Percentiles rank a stretch among this genome's conserved stretches.
phyloP scores from a whole-genome alignment of 805 yeast species.

The Ogataea nakhonphanomensis region DNA sequence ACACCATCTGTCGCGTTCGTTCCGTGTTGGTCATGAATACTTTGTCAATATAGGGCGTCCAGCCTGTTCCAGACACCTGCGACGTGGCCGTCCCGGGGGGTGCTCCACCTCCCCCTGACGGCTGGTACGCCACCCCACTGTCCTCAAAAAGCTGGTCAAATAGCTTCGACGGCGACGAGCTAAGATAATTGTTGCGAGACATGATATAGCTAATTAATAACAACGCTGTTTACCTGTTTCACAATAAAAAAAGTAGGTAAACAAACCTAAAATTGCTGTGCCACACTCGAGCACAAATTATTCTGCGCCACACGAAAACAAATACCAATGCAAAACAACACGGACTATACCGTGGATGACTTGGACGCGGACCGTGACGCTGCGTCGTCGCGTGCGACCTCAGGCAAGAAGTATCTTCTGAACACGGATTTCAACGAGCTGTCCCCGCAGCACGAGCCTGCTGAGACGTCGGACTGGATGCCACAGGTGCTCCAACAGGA shows the following conservation, averaged over 20 bases:
- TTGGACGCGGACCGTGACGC: not conserved
- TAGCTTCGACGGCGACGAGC: constrained; percentile 31
- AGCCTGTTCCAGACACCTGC: constrained; percentile 17
- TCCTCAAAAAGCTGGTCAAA: constrained; percentile 26
- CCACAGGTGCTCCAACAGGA: constrained; percentile 27
- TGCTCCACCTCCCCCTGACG: not conserved
- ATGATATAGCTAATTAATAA: constrained; percentile 4
- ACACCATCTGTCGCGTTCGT: constrained; percentile 4
- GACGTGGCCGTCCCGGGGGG: constrained; percentile 9
- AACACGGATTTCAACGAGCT: constrained; percentile 19
- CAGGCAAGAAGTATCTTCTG: constrained; percentile 15
- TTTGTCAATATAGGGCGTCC: constrained; percentile 30
- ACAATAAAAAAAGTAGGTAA: constrained; percentile 4
- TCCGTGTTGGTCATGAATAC: constrained; percentile 16
- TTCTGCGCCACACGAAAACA: not conserved
- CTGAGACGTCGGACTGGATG: constrained; percentile 20
- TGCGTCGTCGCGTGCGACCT: not conserved
- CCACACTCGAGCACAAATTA: constrained; percentile 1
- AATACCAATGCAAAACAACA: not conserved
- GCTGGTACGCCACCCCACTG: constrained; percentile 6
- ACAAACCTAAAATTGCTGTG: not conserved
- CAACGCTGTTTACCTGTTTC: constrained; percentile 7
- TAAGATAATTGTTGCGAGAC: constrained; percentile 23
- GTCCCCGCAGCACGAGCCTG: constrained; percentile 14
- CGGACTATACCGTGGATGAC: not conserved